Evolutionary conservation across 2,329 filamentous ascomycete genomes (phyloP), one percentile per base, ranked within the genome.

Genomic region (Aspergillus fijiensis): DNA sequence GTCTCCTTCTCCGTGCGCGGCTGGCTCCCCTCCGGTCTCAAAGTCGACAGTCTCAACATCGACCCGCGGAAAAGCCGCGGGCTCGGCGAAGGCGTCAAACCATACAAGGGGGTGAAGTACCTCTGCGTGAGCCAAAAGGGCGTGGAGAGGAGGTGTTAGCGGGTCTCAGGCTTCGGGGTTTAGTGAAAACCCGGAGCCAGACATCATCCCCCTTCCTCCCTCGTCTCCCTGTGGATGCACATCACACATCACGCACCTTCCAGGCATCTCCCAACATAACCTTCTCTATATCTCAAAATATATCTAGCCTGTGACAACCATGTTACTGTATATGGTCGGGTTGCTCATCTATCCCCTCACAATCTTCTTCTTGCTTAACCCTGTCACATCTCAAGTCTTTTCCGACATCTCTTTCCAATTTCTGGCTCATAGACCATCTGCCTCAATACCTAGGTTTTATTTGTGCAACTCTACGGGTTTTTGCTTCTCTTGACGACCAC

Each of bases 21-120:
- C 2, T 88, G 86, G 85, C 72, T 89, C 45, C 82, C 86, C 0
- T 88, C 85, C 65, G 86, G 86, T 3, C 81, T 89, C 67, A 84
- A 81, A 62, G 86, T 89, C 1, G 86, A 88, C 56, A 84, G 82
- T 65, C 70, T 89, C 62, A 79, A 80, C n/a, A 76, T 89, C 14
- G 85, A 88, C 72, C 81, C 86, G n/a, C 88, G 90, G 74, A 92
- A 89, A 78, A 96, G 91, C 75, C 85, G 89, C 59, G 95, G 95
- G 0, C 70, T 99, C 50, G 92, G 92, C 0, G 92, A 96, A 66
- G 87, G 90, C 2, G 87, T 98, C 45, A 96, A 92, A 77, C 95
- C 95, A 25, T 98, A 96, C 77, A 99, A 98, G 79, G 95, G 95
- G 1, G 95, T 99, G 66, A 99, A 99, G 78, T 99, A 99, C 76